Evolutionary conservation across 1,284 basidiomycete genomes (phyloP).

Genomic region (Cryptococcus sp.): DNA sequence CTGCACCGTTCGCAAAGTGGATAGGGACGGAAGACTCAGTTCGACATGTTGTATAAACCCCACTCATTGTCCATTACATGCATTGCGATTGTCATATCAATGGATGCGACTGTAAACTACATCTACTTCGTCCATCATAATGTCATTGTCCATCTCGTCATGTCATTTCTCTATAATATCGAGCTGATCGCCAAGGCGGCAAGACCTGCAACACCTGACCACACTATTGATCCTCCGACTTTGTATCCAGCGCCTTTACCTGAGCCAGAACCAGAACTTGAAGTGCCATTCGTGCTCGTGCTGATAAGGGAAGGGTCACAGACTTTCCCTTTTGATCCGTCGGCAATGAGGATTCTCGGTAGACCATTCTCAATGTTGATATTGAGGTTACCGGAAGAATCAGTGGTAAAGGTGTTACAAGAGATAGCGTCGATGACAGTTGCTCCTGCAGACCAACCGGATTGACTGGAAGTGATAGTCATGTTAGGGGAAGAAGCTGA

Average conservation of each 20-base stretch:
- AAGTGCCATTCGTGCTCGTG: neutral
- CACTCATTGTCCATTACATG: too few relatives aligned
- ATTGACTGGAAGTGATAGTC: conserved; percentile 19
- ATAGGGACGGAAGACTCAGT: too few relatives aligned
- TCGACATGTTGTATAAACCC: too few relatives aligned
- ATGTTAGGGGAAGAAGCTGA: conserved; percentile 15
- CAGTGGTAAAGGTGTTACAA: conserved; percentile 29
- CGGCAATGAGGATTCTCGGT: conserved; percentile 30
- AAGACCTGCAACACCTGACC: neutral
- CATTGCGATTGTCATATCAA: too few relatives aligned
- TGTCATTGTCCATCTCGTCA: too few relatives aligned
- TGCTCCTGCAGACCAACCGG: conserved; percentile 21
- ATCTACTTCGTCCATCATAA: too few relatives aligned
- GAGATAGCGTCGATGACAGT: conserved; percentile 30
- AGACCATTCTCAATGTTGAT: conserved; percentile 25
- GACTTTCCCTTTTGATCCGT: conserved; percentile 58
- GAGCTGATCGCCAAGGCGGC: neutral
- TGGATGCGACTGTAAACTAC: too few relatives aligned
- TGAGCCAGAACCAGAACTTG: neutral
- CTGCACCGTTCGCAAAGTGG: too few relatives aligned
- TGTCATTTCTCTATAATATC: neutral
- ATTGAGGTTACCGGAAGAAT: conserved; percentile 24
- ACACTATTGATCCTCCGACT: neutral
- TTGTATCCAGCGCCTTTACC: neutral
- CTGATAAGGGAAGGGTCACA: conserved; percentile 58